These are phyloP conservation scores for Sugiyamaella floridensis DNA, from an alignment of 805 yeast species.

Conservation along the genomic window DNA sequence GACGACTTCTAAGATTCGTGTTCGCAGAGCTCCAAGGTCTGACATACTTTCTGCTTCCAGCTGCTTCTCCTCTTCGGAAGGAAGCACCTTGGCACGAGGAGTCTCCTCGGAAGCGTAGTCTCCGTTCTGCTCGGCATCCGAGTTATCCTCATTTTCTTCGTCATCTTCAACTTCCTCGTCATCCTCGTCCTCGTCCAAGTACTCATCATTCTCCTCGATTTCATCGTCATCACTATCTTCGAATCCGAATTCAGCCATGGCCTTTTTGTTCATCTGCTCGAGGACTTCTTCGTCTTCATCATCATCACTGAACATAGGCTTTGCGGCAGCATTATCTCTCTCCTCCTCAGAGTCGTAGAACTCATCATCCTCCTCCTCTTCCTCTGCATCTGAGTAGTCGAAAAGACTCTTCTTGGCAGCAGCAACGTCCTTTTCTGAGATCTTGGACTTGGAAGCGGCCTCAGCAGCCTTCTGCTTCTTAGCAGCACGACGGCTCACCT, in stretches of 20 bases:
- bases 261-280: slow-evolving; percentile 19
- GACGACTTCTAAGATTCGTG: slow-evolving; percentile 92
- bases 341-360: slow-evolving; percentile 62
- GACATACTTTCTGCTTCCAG: slow-evolving; percentile 44
- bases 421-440: slow-evolving; percentile 55
- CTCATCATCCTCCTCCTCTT: slow-evolving; percentile 33
- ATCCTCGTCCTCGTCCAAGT: slow-evolving; percentile 12
- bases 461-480: slow-evolving; percentile 21
- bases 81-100: slow-evolving; percentile 51
- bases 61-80: slow-evolving; percentile 57
- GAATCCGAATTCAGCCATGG: slow-evolving; percentile 15
- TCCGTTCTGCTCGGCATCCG: slow-evolving; percentile 16
- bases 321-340: slow-evolving; percentile 34
- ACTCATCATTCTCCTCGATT: slow-evolving; percentile 18
- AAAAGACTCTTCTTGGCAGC: slow-evolving; percentile 60
- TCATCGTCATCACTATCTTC: slow-evolving; percentile 17
- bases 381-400: slow-evolving; percentile 40
- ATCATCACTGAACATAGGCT: slow-evolving; percentile 76
- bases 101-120: slow-evolving; percentile 18
- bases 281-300: slow-evolving; percentile 55
- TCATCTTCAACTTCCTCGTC: slow-evolving; percentile 51
- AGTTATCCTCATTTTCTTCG: slow-evolving; percentile 31
- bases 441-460: background rate
- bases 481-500: slow-evolving; percentile 21
- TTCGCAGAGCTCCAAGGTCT: slow-evolving; percentile 76